Evolutionary conservation across 495 filamentous ascomycete species (phyloP), one percentile per base, ranked within the genome.

Genomic region (Xylaria sp.): DNA sequence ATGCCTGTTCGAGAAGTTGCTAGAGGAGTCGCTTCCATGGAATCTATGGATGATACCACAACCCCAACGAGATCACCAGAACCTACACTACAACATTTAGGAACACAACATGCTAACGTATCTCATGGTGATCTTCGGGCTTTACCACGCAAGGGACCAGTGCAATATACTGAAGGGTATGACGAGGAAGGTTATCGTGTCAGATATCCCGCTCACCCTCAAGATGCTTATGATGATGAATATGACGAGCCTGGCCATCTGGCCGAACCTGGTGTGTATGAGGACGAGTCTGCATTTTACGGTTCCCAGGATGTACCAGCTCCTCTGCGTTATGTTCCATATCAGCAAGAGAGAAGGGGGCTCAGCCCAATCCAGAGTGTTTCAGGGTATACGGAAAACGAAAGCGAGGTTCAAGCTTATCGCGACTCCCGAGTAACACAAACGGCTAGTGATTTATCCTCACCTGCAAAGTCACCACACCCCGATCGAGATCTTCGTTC

Each of bases 341-440:
- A 90, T 65, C 84, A 84, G 33, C 85, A 84, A 31, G 83, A 88
- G 68, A 83, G 85, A 40, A 90, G 91, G 37, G 88, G 88, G 17
- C 80, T 95, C 26, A 97, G 94, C 79, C 94, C 94, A 0, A 93
- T 97, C 64, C 94, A 95, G 72, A 97, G 94, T 69, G 91, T 96
- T 35, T 93, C 93, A 0, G 94, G 94, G 65, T 92, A 91, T 72
- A 88, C 86, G 9, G 85, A 86, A 41, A 82, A 80, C 31, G 81
- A 82, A 65, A 86, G 81, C 53, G 88, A 88, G 55, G 64, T 77
- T 11, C 82, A 78, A 33, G 76, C 78, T 15, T 80, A 84, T 57
- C 84, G 84, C 61, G 83, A 89, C 53, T 87, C 87, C 17, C 75
- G 77, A 61, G 73, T 80, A n/a, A 83, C 80, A 48, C 84, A 80